Conservation (phyloP, 805 yeast genomes). For the Candida qinlingensis region DNA sequence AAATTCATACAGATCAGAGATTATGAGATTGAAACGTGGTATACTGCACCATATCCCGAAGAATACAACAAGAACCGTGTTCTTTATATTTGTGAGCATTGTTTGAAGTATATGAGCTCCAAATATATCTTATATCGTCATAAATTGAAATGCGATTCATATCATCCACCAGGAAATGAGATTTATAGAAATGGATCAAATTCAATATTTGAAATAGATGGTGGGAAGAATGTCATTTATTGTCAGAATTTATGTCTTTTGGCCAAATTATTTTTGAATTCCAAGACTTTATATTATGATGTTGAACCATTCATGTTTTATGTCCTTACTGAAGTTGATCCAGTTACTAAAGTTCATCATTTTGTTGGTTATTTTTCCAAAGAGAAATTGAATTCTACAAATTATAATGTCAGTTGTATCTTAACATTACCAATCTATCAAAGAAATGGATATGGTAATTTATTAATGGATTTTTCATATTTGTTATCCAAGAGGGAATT, state of each 20-base stretch:
- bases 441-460: slow-evolving; percentile 82
- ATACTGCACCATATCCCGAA: slow-evolving; percentile 88
- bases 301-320: slow-evolving; percentile 94
- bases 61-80: slow-evolving; percentile 61
- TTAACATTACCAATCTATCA: slow-evolving; percentile 85
- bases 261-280: slow-evolving; percentile 84
- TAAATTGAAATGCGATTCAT: slow-evolving; percentile 60
- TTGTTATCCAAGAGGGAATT: slow-evolving; percentile 68
- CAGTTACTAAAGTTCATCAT: slow-evolving; percentile 43
- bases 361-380: slow-evolving; percentile 95
- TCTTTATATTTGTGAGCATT: slow-evolving; percentile 76
- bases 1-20: slow-evolving; percentile 64
- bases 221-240: slow-evolving; percentile 71
- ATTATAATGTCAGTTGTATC: slow-evolving; percentile 85
- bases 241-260: slow-evolving; percentile 88
- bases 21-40: slow-evolving; percentile 84
- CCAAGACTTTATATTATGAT: slow-evolving; percentile 89
- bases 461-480: slow-evolving; percentile 86
- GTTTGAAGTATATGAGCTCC: slow-evolving; percentile 73
- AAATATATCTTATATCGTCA: slow-evolving; percentile 68
- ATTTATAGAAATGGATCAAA: slow-evolving; percentile 69
- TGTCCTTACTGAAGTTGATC: slow-evolving; percentile 67
- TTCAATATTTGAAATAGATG: slow-evolving; percentile 90
- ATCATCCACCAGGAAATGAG: slow-evolving; percentile 87
- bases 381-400: slow-evolving; percentile 66